Conservation (phyloP, 495 filamentous ascomycete species). For the Tricharina praecox region DNA sequence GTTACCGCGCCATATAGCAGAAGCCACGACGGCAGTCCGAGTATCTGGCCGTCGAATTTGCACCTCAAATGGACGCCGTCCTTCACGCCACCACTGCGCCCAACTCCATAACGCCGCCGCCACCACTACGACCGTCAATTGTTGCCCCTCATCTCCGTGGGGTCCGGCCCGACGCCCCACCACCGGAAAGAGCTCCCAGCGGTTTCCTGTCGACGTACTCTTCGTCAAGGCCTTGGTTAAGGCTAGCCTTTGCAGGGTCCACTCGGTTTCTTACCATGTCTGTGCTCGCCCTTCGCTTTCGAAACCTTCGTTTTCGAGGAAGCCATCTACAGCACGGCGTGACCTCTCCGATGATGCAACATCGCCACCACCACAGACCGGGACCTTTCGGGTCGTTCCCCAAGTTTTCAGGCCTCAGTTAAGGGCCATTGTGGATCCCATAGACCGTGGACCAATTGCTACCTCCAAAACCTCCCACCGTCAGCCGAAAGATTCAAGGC, state of each 20-base stretch:
- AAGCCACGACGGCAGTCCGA: slow-evolving; percentile 4
- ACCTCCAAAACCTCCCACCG: background rate
- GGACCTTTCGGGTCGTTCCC: no score
- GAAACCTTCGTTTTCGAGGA: background rate
- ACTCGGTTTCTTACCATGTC: slow-evolving; percentile 28
- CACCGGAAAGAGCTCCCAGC: slow-evolving; percentile 4
- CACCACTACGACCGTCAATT: slow-evolving; percentile 25
- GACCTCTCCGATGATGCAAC: background rate
- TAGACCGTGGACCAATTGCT: background rate
- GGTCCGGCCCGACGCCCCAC: slow-evolving; percentile 7
- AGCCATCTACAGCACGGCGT: background rate
- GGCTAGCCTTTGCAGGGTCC: slow-evolving; percentile 44
- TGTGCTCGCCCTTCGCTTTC: background rate
- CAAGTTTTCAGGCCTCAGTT: background rate
- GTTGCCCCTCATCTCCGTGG: slow-evolving; percentile 24
- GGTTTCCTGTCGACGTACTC: slow-evolving; percentile 30
- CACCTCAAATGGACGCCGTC: background rate
- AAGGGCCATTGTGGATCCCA: background rate
- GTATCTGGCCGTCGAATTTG: slow-evolving; percentile 6
- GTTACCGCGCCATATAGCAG: slow-evolving; percentile 5
- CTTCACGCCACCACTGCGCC: slow-evolving; percentile 19
- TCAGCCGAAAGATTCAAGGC: background rate
- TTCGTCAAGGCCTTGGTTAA: slow-evolving; percentile 51
- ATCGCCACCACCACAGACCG: no score
- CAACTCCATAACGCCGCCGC: slow-evolving; percentile 29